Conservation (phyloP, 306 rosid genomes). For the Dicorynia guianensis region DNA sequence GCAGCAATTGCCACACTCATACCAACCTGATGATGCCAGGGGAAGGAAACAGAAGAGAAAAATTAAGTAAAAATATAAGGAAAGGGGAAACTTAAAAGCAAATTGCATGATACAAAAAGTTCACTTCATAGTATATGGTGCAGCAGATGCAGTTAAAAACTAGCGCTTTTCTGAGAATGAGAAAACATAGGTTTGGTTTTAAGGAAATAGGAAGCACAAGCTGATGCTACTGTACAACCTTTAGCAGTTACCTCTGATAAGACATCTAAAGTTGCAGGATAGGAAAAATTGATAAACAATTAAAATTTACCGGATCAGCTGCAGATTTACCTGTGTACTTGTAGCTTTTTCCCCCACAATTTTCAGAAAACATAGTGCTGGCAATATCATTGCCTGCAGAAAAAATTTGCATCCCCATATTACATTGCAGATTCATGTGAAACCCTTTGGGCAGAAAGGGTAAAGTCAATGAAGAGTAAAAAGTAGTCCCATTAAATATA, state of each 20-base stretch:
- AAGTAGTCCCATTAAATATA: too few relatives aligned
- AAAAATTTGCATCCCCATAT: constrained; percentile 35
- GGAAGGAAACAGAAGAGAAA: background rate
- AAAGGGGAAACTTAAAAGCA: background rate
- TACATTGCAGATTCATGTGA: constrained; percentile 17
- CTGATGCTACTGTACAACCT: background rate
- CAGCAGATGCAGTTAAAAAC: too few relatives aligned
- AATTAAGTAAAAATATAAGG: too few relatives aligned
- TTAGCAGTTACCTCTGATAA: background rate
- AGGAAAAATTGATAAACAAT: background rate
- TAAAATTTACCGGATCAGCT: constrained; percentile 7
- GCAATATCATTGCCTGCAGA: constrained; percentile 68
- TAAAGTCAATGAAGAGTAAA: too few relatives aligned
- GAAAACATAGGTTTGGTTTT: too few relatives aligned
- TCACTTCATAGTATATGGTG: too few relatives aligned
- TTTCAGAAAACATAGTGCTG: constrained; percentile 71
- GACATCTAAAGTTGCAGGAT: background rate
- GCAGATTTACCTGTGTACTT: constrained; percentile 52
- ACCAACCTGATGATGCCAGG: constrained; percentile 50
- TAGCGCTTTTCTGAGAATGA: too few relatives aligned
- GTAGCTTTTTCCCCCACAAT: constrained; percentile 73
- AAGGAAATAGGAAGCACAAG: too few relatives aligned
- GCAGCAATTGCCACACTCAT: constrained; percentile 48
- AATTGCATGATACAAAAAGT: too few relatives aligned
- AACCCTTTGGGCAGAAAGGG: background rate